Percentiles rank a stretch among this genome's conserved stretches.
Evolutionary conservation across 345 rosid species (phyloP).

Genomic region (Eucalyptus tenuipes): DNA sequence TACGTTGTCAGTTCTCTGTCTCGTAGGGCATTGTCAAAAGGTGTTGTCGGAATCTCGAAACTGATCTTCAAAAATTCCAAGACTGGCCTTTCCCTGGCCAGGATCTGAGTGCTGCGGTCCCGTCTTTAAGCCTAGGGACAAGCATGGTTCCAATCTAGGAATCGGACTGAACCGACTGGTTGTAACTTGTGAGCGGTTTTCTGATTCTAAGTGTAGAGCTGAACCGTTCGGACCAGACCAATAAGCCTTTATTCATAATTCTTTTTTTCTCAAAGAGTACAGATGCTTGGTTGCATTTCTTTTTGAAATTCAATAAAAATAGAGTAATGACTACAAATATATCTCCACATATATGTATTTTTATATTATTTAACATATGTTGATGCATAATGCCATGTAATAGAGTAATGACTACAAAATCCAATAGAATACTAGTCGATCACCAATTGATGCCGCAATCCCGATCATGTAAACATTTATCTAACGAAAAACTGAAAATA

Average conservation of each 20-base stretch:
- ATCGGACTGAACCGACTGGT: rapidly evolving
- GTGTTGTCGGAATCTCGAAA: neutral
- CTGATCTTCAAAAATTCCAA: neutral
- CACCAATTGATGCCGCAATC: neutral
- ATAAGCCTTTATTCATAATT: neutral
- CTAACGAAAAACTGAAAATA: no score
- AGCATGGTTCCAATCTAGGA: neutral
- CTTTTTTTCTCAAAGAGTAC: neutral
- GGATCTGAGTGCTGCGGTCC: neutral
- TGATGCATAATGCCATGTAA: neutral
- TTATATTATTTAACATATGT: neutral
- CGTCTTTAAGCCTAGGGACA: neutral
- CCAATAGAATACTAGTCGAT: neutral
- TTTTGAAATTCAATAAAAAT: no score
- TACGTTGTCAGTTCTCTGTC: neutral
- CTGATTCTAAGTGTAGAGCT: no score
- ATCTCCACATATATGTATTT: no score
- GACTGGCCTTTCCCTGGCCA: neutral
- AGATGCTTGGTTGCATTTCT: neutral
- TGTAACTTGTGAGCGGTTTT: no score
- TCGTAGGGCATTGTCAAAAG: neutral
- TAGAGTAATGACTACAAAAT: neutral
- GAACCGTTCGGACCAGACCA: rapidly evolving
- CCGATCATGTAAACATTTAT: neutral
- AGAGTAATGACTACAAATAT: neutral